Evolutionary conservation across 2,329 filamentous ascomycete species (phyloP), one percentile per base, ranked within the genome.

Genomic region (Penicillium sp.): DNA sequence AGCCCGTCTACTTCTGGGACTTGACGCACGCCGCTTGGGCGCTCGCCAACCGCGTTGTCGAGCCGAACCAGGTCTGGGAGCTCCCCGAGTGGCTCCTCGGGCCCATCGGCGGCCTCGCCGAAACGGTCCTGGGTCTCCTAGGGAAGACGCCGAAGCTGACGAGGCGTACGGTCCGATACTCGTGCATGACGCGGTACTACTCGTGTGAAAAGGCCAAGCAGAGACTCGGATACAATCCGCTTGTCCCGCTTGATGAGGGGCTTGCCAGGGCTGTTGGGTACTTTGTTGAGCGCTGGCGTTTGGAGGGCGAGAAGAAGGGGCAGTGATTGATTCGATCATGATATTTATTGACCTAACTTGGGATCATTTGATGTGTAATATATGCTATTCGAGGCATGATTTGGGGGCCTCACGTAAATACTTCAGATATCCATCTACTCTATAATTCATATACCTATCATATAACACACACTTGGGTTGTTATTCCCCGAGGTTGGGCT

Each of bases 1-100:
- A 88, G 69, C 94, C 94, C 5, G 84, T 96, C 21, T 94, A 94
- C 76, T 96, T 97, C 78, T 96, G 95, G 88, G 92, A 96, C 77
- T 91, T 96, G 74, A 87, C 91, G 62, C 85, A 91, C 46, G 87
- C 88, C 45, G 84, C 97, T 51, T 98, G 92, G 92, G 83, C 81
- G 8, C 67, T 81, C 29, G 78, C 80, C 29, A 78, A 75, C 44
- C 78, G 80, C 46, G 72, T 78, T 6, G 78, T 83, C 13, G 76
- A 81, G 64, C 77, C 78, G 7, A 53, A 74, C 5, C 68, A 81
- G 61, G 78, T 81, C 35, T 80, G 76, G 74, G 71, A 69, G 21
- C 69, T 82, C 21, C 76, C 79, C 3, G 77, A 80, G 62, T 73
- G 71, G 19, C 64, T 80, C 21, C 71, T 82, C 7, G 71, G 72